Base-by-base conservation (phyloP, 768 basidiomycete genomes). In the Hypsizygus marmoreus region DNA sequence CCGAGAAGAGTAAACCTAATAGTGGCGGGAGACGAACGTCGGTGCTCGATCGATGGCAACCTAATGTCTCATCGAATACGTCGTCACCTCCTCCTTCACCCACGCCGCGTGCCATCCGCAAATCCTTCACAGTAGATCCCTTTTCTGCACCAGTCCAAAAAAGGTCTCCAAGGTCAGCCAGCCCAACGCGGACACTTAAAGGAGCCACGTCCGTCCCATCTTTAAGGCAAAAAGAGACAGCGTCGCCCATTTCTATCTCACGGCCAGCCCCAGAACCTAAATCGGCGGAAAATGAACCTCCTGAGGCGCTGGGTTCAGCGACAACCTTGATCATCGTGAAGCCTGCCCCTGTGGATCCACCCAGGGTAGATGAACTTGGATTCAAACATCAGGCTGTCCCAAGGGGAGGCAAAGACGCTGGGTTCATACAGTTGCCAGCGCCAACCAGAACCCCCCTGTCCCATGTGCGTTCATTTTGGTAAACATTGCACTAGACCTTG, bases 401-500 rank as follows among this genome's bases (percentile, higher is more conserved):
- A 6, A 35, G 26, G 22, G 43, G 46, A 12, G 30, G 19, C 43
- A 52, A 49, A 49, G 51, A 33, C 44, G 50, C 49, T 39, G 49
- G 63, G 49, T 50, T 67, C n/a, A n/a, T n/a, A 45, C 63, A 65
- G 47, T 57, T 73, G 49, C 74, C 76, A 49, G 59, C 70, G 31
- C 71, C 80, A 42, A 66, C 78, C 51, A 76, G 80, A 53, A 83
- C 81, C 63, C 83, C 88, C 56, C 68, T 90, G 74, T 83, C 79
- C 69, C 88, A 91, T 82, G 88, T 91, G 81, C 86, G 88, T 90
- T 78, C 79, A 75, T 80, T 82, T 75, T 73, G 84, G 82, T 81
- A 73, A 80, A 73, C 62, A 65, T 61, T 59, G 60, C 54, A 64
- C 66, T 54, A 62, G 70, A 74, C 66, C 63, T 75, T 82, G 70